Evolutionary conservation across 495 filamentous ascomycete species (phyloP), one percentile per base, ranked within the genome.

Genomic region (Neurospora intermedia): DNA sequence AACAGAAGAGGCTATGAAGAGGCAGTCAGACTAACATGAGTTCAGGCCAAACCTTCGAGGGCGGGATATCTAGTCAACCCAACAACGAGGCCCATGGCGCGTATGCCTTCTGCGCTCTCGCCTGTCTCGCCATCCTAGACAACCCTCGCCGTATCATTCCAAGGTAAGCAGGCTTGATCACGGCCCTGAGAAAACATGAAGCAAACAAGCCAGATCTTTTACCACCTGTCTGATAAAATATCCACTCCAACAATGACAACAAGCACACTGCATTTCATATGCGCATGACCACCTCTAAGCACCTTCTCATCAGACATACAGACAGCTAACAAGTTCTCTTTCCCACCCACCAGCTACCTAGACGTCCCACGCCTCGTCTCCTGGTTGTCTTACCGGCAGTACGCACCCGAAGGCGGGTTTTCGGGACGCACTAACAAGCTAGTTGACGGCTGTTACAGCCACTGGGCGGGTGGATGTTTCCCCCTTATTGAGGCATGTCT

Each of bases 391-490:
- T 88, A 92, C 43, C 89, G 94, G 72, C 96, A 99, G 79, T 92
- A 95, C 83, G 89, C 88, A 10, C 96, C 96, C 4, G 96, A 98
- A 81, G 96, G 94, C 48, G 96, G 96, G 15, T 92, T 95, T 76
- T 88, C 92, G 18, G 96, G 96, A 73, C 89, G 96, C 75, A 97
- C 96, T n/a, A 98, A 98, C 83, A 99, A 99, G 82, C 86, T 99
- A 9, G 94, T 98, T 31, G 96, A 99, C 81, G 96, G 95, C 69
- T 99, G 96, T 80, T 98, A 99, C 82, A 95, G 92, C 81, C 94
- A 97, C 77, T 99, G 96, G 96, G 92, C 97, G 11, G 96, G 96
- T 7, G 92, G 91, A 40, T 98, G 94, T 81, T 99, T 94, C 91
- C 90, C 95, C 45, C 81, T 99, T 73, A 82, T 98, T 72, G 91